Evolutionary conservation across 805 yeast genomes (phyloP).

Genomic region (Pichia rugopelliculosa): DNA sequence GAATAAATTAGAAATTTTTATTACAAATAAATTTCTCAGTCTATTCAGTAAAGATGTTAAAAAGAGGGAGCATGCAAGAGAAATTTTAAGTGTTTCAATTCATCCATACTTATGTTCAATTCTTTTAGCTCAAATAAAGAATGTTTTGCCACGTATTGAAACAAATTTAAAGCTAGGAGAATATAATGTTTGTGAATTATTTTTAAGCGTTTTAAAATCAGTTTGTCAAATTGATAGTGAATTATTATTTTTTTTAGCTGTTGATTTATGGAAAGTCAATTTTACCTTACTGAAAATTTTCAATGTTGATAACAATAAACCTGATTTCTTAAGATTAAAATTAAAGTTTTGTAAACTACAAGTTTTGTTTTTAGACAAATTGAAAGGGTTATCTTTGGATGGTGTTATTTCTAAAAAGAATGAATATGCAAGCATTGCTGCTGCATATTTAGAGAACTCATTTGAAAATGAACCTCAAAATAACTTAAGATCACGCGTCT

Average conservation of each 20-base stretch:
- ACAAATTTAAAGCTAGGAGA: slow-evolving; percentile 17
- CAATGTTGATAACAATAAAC: slow-evolving; percentile 17
- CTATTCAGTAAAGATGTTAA: slow-evolving; percentile 21
- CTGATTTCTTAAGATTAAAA: slow-evolving; percentile 23
- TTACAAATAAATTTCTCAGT: slow-evolving; percentile 19
- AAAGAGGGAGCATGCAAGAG: slow-evolving; percentile 64
- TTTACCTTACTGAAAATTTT: slow-evolving; percentile 17
- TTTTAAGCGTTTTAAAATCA: slow-evolving; percentile 24
- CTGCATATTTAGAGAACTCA: slow-evolving; percentile 29
- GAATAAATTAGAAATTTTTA: slow-evolving; percentile 21
- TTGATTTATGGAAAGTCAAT: slow-evolving; percentile 23
- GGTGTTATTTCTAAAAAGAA: slow-evolving; percentile 27
- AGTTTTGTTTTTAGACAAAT: slow-evolving; percentile 20
- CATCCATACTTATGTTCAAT: slow-evolving; percentile 39
- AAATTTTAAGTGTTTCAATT: slow-evolving; percentile 43
- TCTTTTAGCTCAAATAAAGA: slow-evolving; percentile 17
- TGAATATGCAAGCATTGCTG: slow-evolving; percentile 26
- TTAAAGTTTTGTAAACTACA: slow-evolving; percentile 28
- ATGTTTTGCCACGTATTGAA: slow-evolving; percentile 20
- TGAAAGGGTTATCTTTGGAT: slow-evolving; percentile 25
- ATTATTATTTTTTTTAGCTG: slow-evolving; percentile 22
- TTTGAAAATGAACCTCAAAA: slow-evolving; percentile 15
- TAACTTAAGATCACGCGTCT: background rate
- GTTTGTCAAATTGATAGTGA: slow-evolving; percentile 21
- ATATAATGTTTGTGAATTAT: slow-evolving; percentile 23